Conservation (phyloP, 225 moss, liverwort and hornwort genomes). For the Ulota crispa region DNA sequence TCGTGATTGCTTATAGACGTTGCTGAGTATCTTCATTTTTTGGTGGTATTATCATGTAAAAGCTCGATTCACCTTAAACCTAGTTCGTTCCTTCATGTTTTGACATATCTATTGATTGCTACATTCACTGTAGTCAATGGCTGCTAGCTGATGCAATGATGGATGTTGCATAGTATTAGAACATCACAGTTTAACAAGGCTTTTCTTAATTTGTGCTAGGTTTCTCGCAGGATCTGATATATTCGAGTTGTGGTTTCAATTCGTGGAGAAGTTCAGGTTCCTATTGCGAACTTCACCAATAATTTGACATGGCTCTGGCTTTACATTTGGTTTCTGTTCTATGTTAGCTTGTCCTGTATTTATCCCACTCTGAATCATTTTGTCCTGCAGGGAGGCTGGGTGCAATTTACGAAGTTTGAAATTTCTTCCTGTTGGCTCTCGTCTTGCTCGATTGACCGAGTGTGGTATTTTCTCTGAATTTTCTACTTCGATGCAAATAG, state of each 20-base stretch:
- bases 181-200: background rate
- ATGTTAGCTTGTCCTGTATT: slow-evolving; percentile 4
- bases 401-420: slow-evolving; percentile 27
- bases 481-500: slow-evolving; percentile 13
- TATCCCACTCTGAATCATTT: slow-evolving; percentile 12
- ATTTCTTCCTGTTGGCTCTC: slow-evolving; percentile 30
- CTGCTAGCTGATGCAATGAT: slow-evolving; percentile 1
- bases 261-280: slow-evolving; percentile 51
- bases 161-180: background rate
- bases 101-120: slow-evolving; percentile 8
- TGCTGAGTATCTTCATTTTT: slow-evolving; percentile 2
- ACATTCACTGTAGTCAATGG: background rate
- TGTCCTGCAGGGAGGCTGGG: slow-evolving; percentile 33
- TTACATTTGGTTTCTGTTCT: slow-evolving; percentile 5
- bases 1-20: background rate
- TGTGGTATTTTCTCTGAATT: slow-evolving; percentile 31
- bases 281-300: background rate
- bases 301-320: slow-evolving; percentile 1
- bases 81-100: slow-evolving; percentile 2
- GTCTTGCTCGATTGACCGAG: slow-evolving; percentile 38
- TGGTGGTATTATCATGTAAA: background rate
- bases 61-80: background rate
- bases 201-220: slow-evolving; percentile 23
- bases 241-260: slow-evolving; percentile 46
- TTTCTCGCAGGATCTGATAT: slow-evolving; percentile 42